Conservation (phyloP, 352 stramenopile species). For the Phytophthora fragariae region DNA sequence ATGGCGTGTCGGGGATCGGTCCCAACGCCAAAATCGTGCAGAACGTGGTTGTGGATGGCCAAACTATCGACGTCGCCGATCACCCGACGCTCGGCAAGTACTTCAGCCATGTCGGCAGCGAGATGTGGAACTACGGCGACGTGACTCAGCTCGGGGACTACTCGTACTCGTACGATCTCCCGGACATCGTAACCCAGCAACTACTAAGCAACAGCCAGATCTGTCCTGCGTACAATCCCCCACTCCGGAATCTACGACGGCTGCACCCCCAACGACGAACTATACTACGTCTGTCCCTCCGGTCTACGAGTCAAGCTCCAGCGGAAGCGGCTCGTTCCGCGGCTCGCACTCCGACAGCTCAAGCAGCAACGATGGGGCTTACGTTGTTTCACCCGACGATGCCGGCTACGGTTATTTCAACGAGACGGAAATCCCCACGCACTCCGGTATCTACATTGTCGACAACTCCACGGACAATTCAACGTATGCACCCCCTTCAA, state of each 20-base stretch:
- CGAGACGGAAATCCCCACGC: conserved; percentile 14
- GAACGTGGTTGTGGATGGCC: conserved; percentile 40
- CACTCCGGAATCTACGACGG: not conserved
- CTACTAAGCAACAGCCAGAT: conserved; percentile 59
- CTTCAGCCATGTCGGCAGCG: conserved; percentile 51
- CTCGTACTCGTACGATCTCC: conserved; percentile 70
- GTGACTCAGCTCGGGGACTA: conserved; percentile 57
- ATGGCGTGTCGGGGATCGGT: conserved; percentile 41
- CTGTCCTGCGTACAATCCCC: conserved; percentile 48
- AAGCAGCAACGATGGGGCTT: conserved; percentile 2
- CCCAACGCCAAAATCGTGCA: conserved; percentile 44
- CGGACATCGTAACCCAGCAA: conserved; percentile 56
- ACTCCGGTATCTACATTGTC: conserved; percentile 28
- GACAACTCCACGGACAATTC: conserved; percentile 25
- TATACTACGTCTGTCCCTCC: not conserved
- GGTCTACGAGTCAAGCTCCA: not conserved
- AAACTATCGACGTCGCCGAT: conserved; percentile 45
- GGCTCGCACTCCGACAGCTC: conserved; percentile 4
- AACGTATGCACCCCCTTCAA: conserved; percentile 25
- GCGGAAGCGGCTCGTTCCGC: not conserved
- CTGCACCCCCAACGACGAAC: not conserved
- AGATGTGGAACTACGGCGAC: conserved; percentile 65
- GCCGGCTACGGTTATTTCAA: conserved; percentile 29
- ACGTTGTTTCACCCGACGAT: conserved; percentile 22
- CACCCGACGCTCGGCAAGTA: conserved; percentile 64